Evolutionary conservation across 139 green algal genomes (phyloP).

Genomic region (Diplosphaera chodatii): DNA sequence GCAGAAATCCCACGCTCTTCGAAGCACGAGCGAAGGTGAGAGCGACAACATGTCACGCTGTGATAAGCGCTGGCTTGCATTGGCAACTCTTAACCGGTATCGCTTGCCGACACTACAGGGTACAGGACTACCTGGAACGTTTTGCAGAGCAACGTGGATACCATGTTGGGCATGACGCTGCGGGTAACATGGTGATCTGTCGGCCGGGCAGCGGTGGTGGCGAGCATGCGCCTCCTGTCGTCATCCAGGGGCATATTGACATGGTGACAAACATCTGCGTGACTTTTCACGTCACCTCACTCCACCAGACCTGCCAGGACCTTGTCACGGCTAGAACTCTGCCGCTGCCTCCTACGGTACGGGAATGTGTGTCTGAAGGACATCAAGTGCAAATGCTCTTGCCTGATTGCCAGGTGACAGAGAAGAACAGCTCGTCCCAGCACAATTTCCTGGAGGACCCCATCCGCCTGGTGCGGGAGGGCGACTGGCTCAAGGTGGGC

Average conservation of each 20-base stretch:
- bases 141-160: conserved; percentile 53
- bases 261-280: conserved; percentile 47
- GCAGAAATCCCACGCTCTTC: conserved; percentile 46
- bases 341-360: no score
- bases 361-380: no score
- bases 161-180: conserved; percentile 46
- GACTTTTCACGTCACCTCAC: no score
- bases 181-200: conserved; percentile 66
- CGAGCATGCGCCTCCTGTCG: conserved; percentile 48
- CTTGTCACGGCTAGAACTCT: no score
- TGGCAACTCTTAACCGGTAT: background rate
- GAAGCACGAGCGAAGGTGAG: conserved; percentile 54
- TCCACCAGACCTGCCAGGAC: no score
- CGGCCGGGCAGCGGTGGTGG: conserved; percentile 50
- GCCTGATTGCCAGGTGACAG: conserved; percentile 14
- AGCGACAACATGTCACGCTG: background rate
- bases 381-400: background rate
- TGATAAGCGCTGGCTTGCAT: no score
- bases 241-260: conserved; percentile 69
- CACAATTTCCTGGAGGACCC: conserved; percentile 61
- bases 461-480: conserved; percentile 39
- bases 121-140: conserved; percentile 53
- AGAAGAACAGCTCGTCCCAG: conserved; percentile 48
- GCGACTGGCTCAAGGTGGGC: conserved; percentile 56
- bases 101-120: conserved; percentile 24